Conservation (phyloP, 768 basidiomycete genomes). For the Xerocomus brunneocitrinus region DNA sequence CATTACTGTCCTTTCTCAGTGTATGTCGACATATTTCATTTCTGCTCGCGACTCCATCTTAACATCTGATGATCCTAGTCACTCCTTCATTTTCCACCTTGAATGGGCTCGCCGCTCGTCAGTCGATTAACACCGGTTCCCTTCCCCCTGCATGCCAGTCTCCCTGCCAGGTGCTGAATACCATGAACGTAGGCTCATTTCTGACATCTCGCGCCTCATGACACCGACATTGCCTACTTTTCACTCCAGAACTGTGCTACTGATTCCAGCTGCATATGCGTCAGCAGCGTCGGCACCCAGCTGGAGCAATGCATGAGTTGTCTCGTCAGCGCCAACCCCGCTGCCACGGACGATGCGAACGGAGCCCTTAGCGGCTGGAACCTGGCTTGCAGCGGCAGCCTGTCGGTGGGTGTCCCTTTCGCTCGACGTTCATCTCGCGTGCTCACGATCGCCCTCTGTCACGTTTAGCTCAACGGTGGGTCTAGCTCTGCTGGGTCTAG, state of each 20-base stretch:
- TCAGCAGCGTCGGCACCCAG: slow-evolving; percentile 5
- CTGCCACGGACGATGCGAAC: slow-evolving; percentile 5
- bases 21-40: slow-evolving; percentile 4
- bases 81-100: not conserved
- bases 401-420: slow-evolving; percentile 15
- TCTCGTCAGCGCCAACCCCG: slow-evolving; percentile 2
- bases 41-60: not conserved
- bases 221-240: not conserved
- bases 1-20: slow-evolving; percentile 7
- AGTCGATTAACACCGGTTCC: slow-evolving; percentile 3
- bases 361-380: slow-evolving; percentile 13
- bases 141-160: slow-evolving; percentile 20
- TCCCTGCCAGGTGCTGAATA: slow-evolving; percentile 17
- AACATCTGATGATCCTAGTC: not conserved
- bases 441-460: not conserved
- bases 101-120: slow-evolving; percentile 19
- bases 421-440: not conserved
- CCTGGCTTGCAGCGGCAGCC: slow-evolving; percentile 9
- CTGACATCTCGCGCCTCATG: not conserved
- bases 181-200: slow-evolving; percentile 14
- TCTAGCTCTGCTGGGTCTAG: not conserved
- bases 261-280: slow-evolving; percentile 12
- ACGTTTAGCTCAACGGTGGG: slow-evolving; percentile 9
- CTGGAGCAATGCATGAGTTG: slow-evolving; percentile 21
- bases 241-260: slow-evolving; percentile 8